Evolutionary conservation across 2,329 filamentous ascomycete genomes (phyloP).

Genomic region (Ophiostoma sp.): DNA sequence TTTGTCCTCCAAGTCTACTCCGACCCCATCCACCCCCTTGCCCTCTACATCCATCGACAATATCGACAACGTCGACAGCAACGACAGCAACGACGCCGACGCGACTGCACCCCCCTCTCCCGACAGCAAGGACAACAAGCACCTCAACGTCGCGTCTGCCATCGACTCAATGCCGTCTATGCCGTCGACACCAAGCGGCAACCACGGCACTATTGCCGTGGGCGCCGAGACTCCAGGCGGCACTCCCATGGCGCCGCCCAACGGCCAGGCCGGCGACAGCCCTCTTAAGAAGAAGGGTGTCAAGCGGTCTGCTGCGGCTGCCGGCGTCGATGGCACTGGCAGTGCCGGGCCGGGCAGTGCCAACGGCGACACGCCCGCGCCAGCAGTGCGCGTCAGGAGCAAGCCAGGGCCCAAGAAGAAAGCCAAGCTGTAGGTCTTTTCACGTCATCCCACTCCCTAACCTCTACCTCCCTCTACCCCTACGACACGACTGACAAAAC

Average conservation of each 20-base stretch:
- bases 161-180: conserved; percentile 53
- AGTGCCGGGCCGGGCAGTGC: conserved; percentile 32
- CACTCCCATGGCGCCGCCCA: conserved; percentile 56
- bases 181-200: conserved; percentile 48
- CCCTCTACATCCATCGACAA: conserved; percentile 5
- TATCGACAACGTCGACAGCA: conserved; percentile 12
- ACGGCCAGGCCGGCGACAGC: conserved; percentile 40
- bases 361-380: conserved; percentile 46
- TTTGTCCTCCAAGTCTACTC: background rate
- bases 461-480: too few species aligned
- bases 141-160: conserved; percentile 36
- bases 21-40: conserved; percentile 3
- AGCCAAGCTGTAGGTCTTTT: conserved; percentile 68
- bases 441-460: background rate
- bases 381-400: conserved; percentile 61
- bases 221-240: conserved; percentile 42
- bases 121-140: conserved; percentile 53
- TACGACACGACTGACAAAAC: background rate
- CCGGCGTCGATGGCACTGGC: conserved; percentile 47
- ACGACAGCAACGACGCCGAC: background rate
- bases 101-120: conserved; percentile 29
- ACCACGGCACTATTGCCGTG: background rate
- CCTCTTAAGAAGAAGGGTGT: conserved; percentile 65
- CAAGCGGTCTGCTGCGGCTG: conserved; percentile 62
- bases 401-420: conserved; percentile 98